These are phyloP conservation scores for Chlorella variabilis DNA, from an alignment of 163 green algal species.

Conservation along the genomic window DNA sequence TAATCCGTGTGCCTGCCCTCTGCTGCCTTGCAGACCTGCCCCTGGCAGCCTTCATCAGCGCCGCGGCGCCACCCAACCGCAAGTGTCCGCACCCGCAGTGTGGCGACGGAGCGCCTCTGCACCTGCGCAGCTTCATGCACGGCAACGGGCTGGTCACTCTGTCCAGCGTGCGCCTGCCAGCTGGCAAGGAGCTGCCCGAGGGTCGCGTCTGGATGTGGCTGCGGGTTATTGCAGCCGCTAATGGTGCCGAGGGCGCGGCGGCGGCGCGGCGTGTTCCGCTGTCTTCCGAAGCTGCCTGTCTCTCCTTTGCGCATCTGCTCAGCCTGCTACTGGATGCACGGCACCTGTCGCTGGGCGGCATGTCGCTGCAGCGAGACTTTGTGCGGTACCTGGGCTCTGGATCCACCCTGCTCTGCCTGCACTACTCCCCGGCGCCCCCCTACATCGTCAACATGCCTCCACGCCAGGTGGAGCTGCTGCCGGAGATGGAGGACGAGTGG, in stretches of 20 bases:
- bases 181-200: conserved; percentile 65
- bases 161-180: conserved; percentile 55
- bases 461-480: conserved; percentile 26
- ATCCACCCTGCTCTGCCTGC: conserved; percentile 82
- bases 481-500: conserved; percentile 56
- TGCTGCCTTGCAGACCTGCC: conserved; percentile 60
- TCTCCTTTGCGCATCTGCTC: conserved; percentile 80
- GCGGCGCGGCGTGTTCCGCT: conserved; percentile 62
- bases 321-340: conserved; percentile 53
- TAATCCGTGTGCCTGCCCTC: no score
- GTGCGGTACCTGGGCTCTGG: conserved; percentile 83
- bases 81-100: conserved; percentile 69
- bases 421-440: conserved; percentile 61
- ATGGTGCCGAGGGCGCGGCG: neutral
- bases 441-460: conserved; percentile 65
- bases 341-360: conserved; percentile 63
- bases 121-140: conserved; percentile 85
- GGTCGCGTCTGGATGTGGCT: conserved; percentile 79
- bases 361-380: conserved; percentile 64
- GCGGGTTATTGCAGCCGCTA: conserved; percentile 22
- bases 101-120: conserved; percentile 71
- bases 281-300: conserved; percentile 62
- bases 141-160: conserved; percentile 78
- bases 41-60: conserved; percentile 70
- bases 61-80: conserved; percentile 51